These are phyloP conservation scores for Trametes cingulata DNA, from an alignment of 768 basidiomycete species.

Conservation along the genomic window DNA sequence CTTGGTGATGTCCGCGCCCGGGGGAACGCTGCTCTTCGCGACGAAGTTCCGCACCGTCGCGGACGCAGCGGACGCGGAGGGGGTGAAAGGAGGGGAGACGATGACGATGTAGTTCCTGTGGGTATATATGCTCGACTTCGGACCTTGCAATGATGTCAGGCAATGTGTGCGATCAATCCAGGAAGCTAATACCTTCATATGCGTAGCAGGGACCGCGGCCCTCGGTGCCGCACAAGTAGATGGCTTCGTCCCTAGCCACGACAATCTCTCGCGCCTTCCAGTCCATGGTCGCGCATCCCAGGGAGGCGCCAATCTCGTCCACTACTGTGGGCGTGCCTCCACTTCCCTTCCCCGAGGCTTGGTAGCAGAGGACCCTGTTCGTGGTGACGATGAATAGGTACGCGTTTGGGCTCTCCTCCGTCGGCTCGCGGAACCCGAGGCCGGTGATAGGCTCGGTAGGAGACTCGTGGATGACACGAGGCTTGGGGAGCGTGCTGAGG, in stretches of 20 bases:
- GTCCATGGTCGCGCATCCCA: constrained; percentile 86
- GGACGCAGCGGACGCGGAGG: constrained; percentile 63
- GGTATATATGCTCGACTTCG: constrained; percentile 75
- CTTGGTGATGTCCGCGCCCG: constrained; percentile 65
- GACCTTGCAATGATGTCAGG: constrained; percentile 44
- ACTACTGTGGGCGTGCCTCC: constrained; percentile 67
- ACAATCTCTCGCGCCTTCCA: constrained; percentile 72
- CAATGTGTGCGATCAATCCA: not conserved
- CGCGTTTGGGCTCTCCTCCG: constrained; percentile 35
- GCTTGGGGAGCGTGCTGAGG: constrained; percentile 80
- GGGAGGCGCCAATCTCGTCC: constrained; percentile 82
- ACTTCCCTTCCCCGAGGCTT: constrained; percentile 69
- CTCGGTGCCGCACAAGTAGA: constrained; percentile 82
- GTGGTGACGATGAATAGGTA: constrained; percentile 89
- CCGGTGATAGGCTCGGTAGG: constrained; percentile 89
- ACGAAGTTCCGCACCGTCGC: constrained; percentile 77
- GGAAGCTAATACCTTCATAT: constrained; percentile 70
- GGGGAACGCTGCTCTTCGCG: constrained; percentile 46
- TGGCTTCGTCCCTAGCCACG: constrained; percentile 88
- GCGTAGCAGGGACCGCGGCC: constrained; percentile 85
- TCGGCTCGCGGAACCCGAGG: constrained; percentile 79
- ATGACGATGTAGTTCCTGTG: constrained; percentile 88
- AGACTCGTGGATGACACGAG: constrained; percentile 80
- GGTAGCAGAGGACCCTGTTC: constrained; percentile 74
- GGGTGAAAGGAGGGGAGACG: constrained; percentile 80